phyloP scores from a whole-genome alignment of 495 filamentous ascomycete species.

The Tuber aestivum region DNA sequence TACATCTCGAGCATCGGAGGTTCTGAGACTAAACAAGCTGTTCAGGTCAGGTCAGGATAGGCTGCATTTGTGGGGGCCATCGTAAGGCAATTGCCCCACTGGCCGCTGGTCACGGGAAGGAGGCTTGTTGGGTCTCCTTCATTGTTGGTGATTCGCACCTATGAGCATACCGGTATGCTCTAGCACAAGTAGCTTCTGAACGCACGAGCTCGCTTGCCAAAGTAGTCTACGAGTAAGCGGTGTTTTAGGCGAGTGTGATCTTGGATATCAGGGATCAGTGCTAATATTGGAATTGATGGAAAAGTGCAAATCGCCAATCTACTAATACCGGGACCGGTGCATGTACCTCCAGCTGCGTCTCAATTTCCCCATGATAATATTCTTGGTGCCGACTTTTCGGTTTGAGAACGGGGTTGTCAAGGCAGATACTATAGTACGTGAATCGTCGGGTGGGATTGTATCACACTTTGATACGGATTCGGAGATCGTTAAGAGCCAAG shows the following conservation, averaged over 20 bases:
- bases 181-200: neutral
- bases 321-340: neutral
- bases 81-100: neutral
- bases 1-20: neutral
- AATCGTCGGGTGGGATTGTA: neutral
- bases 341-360: neutral
- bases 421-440: neutral
- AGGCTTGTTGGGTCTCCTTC: neutral
- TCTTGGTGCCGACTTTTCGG: conserved; percentile 5
- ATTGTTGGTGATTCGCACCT: neutral
- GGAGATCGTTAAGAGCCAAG: neutral
- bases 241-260: conserved; percentile 3
- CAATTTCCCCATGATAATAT: conserved; percentile 5
- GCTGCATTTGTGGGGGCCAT: neutral
- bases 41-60: neutral
- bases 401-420: neutral
- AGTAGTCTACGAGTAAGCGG: neutral
- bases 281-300: conserved; percentile 7
- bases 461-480: neutral
- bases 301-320: neutral
- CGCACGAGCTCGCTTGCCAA: neutral
- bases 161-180: conserved; percentile 7
- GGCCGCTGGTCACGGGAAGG: neutral
- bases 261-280: neutral
- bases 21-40: neutral